Evolutionary conservation across 371 early-diverging fungal genomes (phyloP), one percentile per base, ranked within the genome.

Genomic region (Fennellomyces sp.): DNA sequence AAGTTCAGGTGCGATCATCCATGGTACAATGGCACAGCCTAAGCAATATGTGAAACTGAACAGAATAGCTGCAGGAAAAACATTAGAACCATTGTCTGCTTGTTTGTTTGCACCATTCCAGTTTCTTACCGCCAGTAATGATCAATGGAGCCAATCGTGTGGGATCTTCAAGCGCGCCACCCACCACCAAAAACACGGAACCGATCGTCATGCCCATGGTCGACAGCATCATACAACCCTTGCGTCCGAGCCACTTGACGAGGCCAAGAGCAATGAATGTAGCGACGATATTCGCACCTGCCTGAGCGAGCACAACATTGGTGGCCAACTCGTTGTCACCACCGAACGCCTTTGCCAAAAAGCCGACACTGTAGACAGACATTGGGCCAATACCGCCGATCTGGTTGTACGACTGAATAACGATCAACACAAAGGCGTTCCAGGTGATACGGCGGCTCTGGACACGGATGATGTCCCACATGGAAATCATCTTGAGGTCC

Each of bases 351-450:
- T 42, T 48, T 2, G 75, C 71, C 25, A 78, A 65, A 57, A 75
- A 75, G 42, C 73, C 66, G 21, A 71, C 72, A 41, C 73, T 71
- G 39, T 57, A 64, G 33, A 64, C 64, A 51, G 72, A 69, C 72
- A 78, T 75, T 25, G 79, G 79, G 30, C 79, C 79, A 52, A 75
- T 69, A 67, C 79, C 79, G 39, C 76, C 73, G n/a, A 73, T 64
- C 62, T 78, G 79, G 58, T 78, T 78, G 29, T 69, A 78, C 8
- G 75, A 72, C 62, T 75, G 79, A 28, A 75, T 26, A 11, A 78
- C 76, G 63, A 75, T 69, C 15, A 75, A 73, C 50, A 75, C 65
- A 10, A 73, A 41, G 25, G 79, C 70, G 31, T 73, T 68, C 73
- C 72, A 71, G 26, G 63, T 62, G 30, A 78, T 58, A 4, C 39